Base-by-base conservation (phyloP, 2,329 filamentous ascomycete species). In the Fusarium sp. region DNA sequence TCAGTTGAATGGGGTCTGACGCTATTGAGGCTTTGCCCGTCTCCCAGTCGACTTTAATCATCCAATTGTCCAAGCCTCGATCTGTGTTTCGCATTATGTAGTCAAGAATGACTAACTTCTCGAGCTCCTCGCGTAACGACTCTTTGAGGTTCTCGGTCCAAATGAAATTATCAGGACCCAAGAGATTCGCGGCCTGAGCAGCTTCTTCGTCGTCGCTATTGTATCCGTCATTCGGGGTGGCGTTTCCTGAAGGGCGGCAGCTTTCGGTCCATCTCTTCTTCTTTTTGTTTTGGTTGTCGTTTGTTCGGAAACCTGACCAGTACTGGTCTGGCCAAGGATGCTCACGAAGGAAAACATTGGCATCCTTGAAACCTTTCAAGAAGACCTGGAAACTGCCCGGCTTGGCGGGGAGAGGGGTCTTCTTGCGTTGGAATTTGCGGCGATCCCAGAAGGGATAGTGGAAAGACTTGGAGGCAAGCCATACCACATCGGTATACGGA, bases 21-120 rank as follows among this genome's bases (percentile, higher is more conserved):
- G 92, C 91, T 70, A 99, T 93, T 10, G 92, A 93, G 15, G 96
- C 95, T 75, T 92, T 88, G 76, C 96, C 90, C 5, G 88, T 90
- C 73, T 94, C 88, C 86, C 90, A 93, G 79, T 99, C 94, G 32
- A 99, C 93, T 80, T 94, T 96, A 78, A 99, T 94, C 96, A 99
- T 99, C 96, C 96, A 99, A 75, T 99, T 99, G 79, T 99, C 96
- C 60, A 98, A 84, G 3, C 96, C 96, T 81, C 96, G 89, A 79
- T 99, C 96, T 3, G 96, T 99, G 78, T 99, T 99, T 62, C 96
- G 90, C 96, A 99, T 99, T 69, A 99, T 97, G 79, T 99, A 99
- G 81, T 99, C 96, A 71, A 99, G 81, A 75, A 99, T 97, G 24
- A 99, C 97, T 10, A 99, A 85, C 80, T 98, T 98, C 82, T 99